Evolutionary conservation across 1,139 yeast species (phyloP), one percentile per base, ranked within the genome.

Genomic region (Scheffersomyces segobiensis): DNA sequence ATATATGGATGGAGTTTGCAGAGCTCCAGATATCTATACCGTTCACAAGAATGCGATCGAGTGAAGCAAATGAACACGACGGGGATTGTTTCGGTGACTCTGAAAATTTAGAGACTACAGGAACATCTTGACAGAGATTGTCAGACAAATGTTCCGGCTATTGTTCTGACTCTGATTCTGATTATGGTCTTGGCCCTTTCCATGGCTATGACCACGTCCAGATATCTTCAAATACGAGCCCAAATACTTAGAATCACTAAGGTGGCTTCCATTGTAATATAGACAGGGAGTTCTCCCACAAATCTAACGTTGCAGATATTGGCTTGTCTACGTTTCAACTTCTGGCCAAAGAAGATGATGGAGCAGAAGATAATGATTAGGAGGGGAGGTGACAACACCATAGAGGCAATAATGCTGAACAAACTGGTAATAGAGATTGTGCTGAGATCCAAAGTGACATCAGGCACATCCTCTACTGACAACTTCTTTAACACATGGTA

Each of bases 381-480:
- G 22, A 80, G 64, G 0, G 84, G 84, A 0, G 84, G 84, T 18
- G 82, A 78, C 18, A 80, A 66, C 17, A 79, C 71, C 79, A 80
- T 76, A 52, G 82, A 79, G 18, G 79, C 60, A 20, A 79, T 60
- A 22, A 80, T 65, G 61, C 75, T 78, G 56, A 78, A 59, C 81
- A 82, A 79, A 57, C 75, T 73, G 18, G 81, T 82, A 39, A 79
- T 63, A 2, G 78, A 65, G 1, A 79, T 77, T 0, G 84, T 79
- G 8, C 67, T 61, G 14, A 80, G 61, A 0, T 61, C 58, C 22
- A 77, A 53, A 1, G 55, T 55, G n/a, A 67, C 32, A 52, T 69
- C 57, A 1, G 55, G 55, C 19, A 67, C 39, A 52, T 69, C 57
- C 17, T 56, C 51, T 1, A 52, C 5, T 22, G 65, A 62, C 12